Conservation (phyloP, 768 basidiomycete species). For the Dacryopinax spathularia region DNA sequence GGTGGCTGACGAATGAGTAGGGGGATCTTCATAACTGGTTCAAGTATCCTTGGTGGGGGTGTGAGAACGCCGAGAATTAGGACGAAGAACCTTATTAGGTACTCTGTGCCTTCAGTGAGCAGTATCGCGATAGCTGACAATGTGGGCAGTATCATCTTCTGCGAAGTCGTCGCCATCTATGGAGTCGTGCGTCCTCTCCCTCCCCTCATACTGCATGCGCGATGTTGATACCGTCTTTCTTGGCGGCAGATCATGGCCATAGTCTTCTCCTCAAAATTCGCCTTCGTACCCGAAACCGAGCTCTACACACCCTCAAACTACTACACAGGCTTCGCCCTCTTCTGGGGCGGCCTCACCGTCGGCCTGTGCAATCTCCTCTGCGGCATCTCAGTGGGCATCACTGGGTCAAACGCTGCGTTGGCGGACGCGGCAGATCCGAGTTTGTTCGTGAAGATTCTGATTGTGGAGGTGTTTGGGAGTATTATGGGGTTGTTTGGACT, state of each 20-base stretch:
- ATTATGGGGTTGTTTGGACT: constrained; percentile 86
- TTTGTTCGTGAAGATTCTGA: constrained; percentile 89
- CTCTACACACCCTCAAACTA: constrained; percentile 82
- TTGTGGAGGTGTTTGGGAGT: constrained; percentile 88
- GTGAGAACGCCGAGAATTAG: constrained; percentile 84
- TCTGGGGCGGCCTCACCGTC: constrained; percentile 94
- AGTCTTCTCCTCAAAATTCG: constrained; percentile 79
- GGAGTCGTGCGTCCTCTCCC: constrained; percentile 52
- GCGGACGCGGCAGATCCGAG: constrained; percentile 91
- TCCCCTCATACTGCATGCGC: not conserved
- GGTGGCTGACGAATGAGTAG: constrained; percentile 28
- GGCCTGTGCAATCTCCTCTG: constrained; percentile 91
- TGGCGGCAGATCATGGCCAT: constrained; percentile 81
- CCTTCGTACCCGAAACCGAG: constrained; percentile 40
- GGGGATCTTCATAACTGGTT: constrained; percentile 94
- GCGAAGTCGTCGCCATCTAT: constrained; percentile 98
- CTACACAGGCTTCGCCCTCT: constrained; percentile 86
- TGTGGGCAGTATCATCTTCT: constrained; percentile 78
- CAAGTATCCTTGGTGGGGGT: constrained; percentile 94
- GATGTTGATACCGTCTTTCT: not conserved
- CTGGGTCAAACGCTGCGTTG: constrained; percentile 87
- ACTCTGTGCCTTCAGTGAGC: constrained; percentile 12
- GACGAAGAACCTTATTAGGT: constrained; percentile 98
- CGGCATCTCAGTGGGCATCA: constrained; percentile 85
- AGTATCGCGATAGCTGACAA: not conserved